Base-by-base conservation (phyloP, 1,284 basidiomycete genomes). In the Apiotrichum gamsii region DNA sequence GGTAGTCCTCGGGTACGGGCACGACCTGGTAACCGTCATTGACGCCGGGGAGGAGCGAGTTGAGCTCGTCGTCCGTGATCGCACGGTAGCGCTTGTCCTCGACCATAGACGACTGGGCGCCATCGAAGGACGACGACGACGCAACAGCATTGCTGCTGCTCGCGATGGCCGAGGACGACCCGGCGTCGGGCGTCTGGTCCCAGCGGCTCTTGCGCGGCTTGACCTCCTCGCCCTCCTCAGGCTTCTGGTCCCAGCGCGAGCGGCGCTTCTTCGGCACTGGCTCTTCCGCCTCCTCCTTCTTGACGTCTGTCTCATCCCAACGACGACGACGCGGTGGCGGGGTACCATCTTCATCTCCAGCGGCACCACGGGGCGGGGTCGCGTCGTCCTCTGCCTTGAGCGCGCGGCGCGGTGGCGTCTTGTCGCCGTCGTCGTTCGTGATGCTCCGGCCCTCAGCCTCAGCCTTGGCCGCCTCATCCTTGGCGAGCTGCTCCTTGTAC, bases 171-270 rank as follows among this genome's bases (percentile, higher is more conserved):
- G 25, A 6, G 11, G 25, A 28, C 34, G 56, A 41, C 31, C 55
- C 62, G 52, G 45, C 61, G 56, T 50, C 59, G 14, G 74, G 73
- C 19, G 67, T 66, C 54, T 74, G 69, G 58, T 72, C 67, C 72
- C 67, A 70, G 49, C 68, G 47, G 18, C 67, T 69, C 39, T 90
- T 84, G 73, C 95, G 95, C 73, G 87, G 88, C 23, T 83, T 82
- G n/a, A 61, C 79, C 58, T 86, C 82, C 47, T 49, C 52, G 6
- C 28, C 23, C 16, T 65, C 70, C 8, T 70, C 70, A 0, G 78
- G 78, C 31, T 89, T 87, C 74, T 95, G 89, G 71, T 98, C 95
- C 95, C 95, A 99, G 38, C 95, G 81, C 33, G 93, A 97, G 43
- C 87, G 83, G 69, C 89, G 83, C 74, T 95, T 96, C 74, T 89